Conservation (phyloP, 2,329 filamentous ascomycete genomes). For the Pseudovirgaria hyperparasitica region DNA sequence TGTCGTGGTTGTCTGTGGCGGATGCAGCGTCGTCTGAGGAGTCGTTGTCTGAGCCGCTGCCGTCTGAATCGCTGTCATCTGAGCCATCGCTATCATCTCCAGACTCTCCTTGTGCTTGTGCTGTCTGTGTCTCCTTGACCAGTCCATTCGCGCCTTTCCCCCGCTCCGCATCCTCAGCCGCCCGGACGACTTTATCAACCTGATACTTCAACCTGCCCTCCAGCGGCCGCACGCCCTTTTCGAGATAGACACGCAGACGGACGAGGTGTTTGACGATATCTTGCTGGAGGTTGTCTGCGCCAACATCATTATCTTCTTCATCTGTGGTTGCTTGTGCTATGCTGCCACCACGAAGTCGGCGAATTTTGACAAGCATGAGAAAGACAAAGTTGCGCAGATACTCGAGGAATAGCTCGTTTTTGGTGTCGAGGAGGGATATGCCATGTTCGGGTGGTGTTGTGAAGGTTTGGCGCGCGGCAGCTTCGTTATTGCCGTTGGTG, state of each 20-base stretch:
- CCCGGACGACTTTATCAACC: constrained; percentile 85
- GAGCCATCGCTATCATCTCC: constrained; percentile 20
- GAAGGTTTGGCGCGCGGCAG: constrained; percentile 31
- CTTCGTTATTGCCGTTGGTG: constrained; percentile 36
- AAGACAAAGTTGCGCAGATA: constrained; percentile 94
- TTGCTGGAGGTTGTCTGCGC: constrained; percentile 39
- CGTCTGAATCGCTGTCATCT: constrained; percentile 29
- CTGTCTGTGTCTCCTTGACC: constrained; percentile 13
- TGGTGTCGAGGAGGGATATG: constrained; percentile 87
- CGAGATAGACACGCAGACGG: constrained; percentile 81
- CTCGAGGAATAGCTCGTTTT: constrained; percentile 92
- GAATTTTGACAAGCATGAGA: constrained; percentile 68
- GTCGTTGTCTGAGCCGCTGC: constrained; percentile 18
- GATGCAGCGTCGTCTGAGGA: constrained; percentile 14
- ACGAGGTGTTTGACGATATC: constrained; percentile 76
- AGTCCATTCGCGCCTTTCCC: constrained; percentile 20
- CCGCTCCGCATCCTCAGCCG: constrained; percentile 61
- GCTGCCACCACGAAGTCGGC: constrained; percentile 24
- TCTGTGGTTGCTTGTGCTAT: constrained; percentile 29
- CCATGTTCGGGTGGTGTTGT: constrained; percentile 69
- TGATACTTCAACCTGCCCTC: constrained; percentile 90
- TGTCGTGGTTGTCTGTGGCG: constrained; percentile 16
- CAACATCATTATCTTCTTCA: constrained; percentile 20
- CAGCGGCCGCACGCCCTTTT: constrained; percentile 80
- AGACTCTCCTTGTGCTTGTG: constrained; percentile 12